These are phyloP conservation scores for Purpureocillium lavendulum DNA, from an alignment of 2,329 filamentous ascomycete species.

Conservation along the genomic window DNA sequence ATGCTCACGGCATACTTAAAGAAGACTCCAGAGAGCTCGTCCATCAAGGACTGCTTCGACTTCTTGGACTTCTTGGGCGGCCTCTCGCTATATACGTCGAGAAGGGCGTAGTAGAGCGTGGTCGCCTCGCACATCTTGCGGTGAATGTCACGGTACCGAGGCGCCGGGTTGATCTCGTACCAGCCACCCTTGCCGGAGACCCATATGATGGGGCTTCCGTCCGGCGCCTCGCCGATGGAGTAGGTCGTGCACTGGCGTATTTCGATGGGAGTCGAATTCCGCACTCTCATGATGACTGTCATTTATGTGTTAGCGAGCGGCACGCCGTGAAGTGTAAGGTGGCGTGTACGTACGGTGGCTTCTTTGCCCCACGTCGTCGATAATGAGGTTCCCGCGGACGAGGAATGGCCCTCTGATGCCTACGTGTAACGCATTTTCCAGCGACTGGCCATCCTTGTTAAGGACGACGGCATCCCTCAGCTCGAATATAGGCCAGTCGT, in stretches of 20 bases:
- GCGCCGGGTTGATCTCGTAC: slow-evolving; percentile 57
- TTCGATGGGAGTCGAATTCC: slow-evolving; percentile 35
- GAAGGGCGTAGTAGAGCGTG: slow-evolving; percentile 53
- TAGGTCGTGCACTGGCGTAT: slow-evolving; percentile 40
- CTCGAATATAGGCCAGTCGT: slow-evolving; percentile 54
- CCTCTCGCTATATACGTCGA: slow-evolving; percentile 42
- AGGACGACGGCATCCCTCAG: slow-evolving; percentile 54
- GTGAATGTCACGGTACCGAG: slow-evolving; percentile 47
- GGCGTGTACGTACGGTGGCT: slow-evolving; percentile 24
- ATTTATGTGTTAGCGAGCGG: slow-evolving; percentile 2
- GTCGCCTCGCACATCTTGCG: slow-evolving; percentile 55
- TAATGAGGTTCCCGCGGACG: slow-evolving; percentile 50
- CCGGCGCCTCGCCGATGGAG: slow-evolving; percentile 43
- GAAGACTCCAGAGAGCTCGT: slow-evolving; percentile 21
- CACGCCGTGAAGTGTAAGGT: background rate
- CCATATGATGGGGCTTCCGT: slow-evolving; percentile 54
- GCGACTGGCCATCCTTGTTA: slow-evolving; percentile 39
- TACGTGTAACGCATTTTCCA: slow-evolving; percentile 54
- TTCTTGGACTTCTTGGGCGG: slow-evolving; percentile 21
- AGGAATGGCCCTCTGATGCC: slow-evolving; percentile 51
- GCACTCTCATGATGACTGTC: slow-evolving; percentile 23
- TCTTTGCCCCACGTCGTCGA: slow-evolving; percentile 33
- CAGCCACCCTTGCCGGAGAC: slow-evolving; percentile 50
- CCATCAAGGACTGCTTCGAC: slow-evolving; percentile 17
- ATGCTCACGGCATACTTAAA: slow-evolving; percentile 38